phyloP scores from a whole-genome alignment of 2,329 filamentous ascomycete genomes.

The Sarocladiaceae sp. region DNA sequence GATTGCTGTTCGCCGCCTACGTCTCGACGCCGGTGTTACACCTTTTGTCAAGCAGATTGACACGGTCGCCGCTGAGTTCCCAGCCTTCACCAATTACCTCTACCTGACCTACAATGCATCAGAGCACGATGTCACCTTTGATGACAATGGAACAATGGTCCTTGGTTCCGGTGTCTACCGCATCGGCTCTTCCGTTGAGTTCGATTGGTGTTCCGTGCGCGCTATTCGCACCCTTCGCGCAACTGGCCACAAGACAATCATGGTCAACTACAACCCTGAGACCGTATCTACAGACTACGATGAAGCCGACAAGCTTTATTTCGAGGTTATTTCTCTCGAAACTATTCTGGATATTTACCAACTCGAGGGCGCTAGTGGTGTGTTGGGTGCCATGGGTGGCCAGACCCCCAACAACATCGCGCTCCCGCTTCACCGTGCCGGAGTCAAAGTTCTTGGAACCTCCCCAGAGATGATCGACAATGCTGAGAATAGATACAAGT shows the following conservation, averaged over 20 bases:
- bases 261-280: slow-evolving; percentile 93
- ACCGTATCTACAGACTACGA: slow-evolving; percentile 89
- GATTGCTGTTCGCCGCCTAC: slow-evolving; percentile 74
- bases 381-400: slow-evolving; percentile 92
- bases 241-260: slow-evolving; percentile 84
- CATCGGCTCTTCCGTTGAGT: slow-evolving; percentile 96
- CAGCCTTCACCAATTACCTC: slow-evolving; percentile 88
- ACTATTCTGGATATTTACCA: slow-evolving; percentile 91
- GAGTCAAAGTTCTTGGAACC: slow-evolving; percentile 89
- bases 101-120: slow-evolving; percentile 94
- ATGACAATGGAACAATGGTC: slow-evolving; percentile 93
- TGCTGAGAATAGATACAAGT: slow-evolving; percentile 97
- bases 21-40: slow-evolving; percentile 78
- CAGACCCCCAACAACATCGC: slow-evolving; percentile 98
- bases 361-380: slow-evolving; percentile 73
- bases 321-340: slow-evolving; percentile 90
- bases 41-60: slow-evolving; percentile 98
- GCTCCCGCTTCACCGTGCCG: slow-evolving; percentile 76
- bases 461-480: slow-evolving; percentile 98
- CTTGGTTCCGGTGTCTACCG: slow-evolving; percentile 93
- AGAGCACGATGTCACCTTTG: slow-evolving; percentile 75
- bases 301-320: slow-evolving; percentile 90
- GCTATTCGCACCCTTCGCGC: slow-evolving; percentile 86
- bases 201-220: slow-evolving; percentile 97
- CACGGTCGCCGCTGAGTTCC: slow-evolving; percentile 95